Evolutionary conservation across 1,284 basidiomycete genomes (phyloP), one percentile per base, ranked within the genome.

Genomic region (Takashimella koratensis): DNA sequence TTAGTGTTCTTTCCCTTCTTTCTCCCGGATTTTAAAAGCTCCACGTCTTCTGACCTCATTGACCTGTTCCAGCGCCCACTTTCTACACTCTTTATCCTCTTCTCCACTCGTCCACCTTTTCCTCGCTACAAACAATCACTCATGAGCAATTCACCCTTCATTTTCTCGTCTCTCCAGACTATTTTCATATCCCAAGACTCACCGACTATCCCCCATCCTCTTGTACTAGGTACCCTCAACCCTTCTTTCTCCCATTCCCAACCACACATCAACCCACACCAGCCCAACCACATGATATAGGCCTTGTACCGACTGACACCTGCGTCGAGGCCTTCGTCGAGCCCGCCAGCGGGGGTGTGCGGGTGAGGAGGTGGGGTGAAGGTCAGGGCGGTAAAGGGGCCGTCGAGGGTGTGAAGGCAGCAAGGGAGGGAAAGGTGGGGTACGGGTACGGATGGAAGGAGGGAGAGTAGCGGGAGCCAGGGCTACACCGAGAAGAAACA

Each of bases 201-300:
- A 87, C 91, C 92, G 26, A 95, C n/a, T n/a, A 96, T 82, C 1
- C 87, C 88, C 90, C 93, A 96, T 66, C 93, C 93, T 57, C 90
- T 83, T 24, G 94, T 96, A 70, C 86, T 90, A 0, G 94, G 94
- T 19, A 98, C 94, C 44, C 95, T 79, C 55, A 98, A 73, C 25
- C 80, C 83, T 71, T 98, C 94, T 58, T 85, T 84, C 71, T 97
- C 93, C 6, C 91, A 80, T 51, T 82, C 77, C 89, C 92, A 98
- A 0, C 94, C 94, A 64, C 84, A 86, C 63, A 82, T 76, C 49
- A 83, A 66, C 48, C 84, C 86, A 59, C 86, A 72, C 56, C 79
- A 80, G 0, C 87, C 87, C 26, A 93, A 75, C 88, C 88, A 94
- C 54, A 89, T 84, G 22, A 90, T 79, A 76, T 92, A 94, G 65